Conservation (phyloP, 2,329 filamentous ascomycete species). For the Xylaria polymorpha region DNA sequence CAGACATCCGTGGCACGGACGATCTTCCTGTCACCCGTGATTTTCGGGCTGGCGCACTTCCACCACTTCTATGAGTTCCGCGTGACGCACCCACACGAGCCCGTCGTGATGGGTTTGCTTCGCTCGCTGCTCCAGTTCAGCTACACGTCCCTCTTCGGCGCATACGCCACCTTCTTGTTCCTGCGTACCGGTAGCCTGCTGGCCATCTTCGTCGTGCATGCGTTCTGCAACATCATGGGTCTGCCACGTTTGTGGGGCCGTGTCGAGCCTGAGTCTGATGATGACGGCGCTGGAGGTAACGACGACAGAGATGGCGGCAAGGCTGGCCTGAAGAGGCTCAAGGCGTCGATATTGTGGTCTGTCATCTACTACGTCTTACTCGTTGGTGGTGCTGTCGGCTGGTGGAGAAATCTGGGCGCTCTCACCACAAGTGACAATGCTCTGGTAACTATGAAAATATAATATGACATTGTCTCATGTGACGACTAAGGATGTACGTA, state of each 20-base stretch:
- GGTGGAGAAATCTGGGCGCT: constrained; percentile 76
- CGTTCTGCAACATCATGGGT: constrained; percentile 93
- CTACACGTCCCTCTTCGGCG: constrained; percentile 94
- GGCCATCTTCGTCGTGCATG: constrained; percentile 80
- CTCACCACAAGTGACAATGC: constrained; percentile 74
- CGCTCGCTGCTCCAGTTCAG: constrained; percentile 82
- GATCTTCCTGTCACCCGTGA: constrained; percentile 84
- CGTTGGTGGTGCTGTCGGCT: constrained; percentile 75
- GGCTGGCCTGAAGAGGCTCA: constrained; percentile 44
- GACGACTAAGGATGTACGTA: not conserved
- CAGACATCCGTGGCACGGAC: constrained; percentile 67
- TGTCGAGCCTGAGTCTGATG: constrained; percentile 64
- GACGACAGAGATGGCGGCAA: constrained; percentile 26
- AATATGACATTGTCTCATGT: constrained; percentile 16
- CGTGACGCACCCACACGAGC: constrained; percentile 78
- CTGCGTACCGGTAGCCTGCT: constrained; percentile 85
- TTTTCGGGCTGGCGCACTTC: constrained; percentile 92
- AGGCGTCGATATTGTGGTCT: constrained; percentile 70
- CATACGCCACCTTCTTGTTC: constrained; percentile 90
- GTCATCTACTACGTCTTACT: constrained; percentile 82
- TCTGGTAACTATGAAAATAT: constrained; percentile 53
- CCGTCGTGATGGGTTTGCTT: constrained; percentile 70
- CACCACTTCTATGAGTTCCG: constrained; percentile 98
- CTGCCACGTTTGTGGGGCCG: constrained; percentile 87
- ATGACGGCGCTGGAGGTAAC: constrained; percentile 41